Conservation (phyloP, 495 filamentous ascomycete genomes). For the Eremomyces bilateralis region DNA sequence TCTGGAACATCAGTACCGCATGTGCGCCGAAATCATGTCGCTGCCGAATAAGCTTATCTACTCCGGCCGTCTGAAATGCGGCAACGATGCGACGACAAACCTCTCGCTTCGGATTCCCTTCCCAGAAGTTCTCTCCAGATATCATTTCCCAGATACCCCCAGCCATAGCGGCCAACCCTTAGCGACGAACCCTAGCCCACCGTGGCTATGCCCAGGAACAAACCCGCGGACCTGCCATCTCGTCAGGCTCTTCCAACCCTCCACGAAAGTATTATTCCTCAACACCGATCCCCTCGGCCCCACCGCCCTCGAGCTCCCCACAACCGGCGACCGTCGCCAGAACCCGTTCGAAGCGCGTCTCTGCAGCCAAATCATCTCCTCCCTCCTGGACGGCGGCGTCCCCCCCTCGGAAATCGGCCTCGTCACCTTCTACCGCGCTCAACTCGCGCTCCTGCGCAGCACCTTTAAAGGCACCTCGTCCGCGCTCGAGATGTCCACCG, state of each 20-base stretch:
- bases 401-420: conserved; percentile 66
- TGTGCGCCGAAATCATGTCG: conserved; percentile 91
- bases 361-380: conserved; percentile 53
- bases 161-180: not conserved
- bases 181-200: not conserved
- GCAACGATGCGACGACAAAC: conserved; percentile 48
- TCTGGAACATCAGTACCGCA: conserved; percentile 89
- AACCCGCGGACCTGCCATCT: conserved; percentile 80
- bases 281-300: conserved; percentile 63
- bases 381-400: conserved; percentile 53
- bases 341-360: conserved; percentile 63
- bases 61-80: conserved; percentile 69
- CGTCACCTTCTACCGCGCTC: conserved; percentile 93
- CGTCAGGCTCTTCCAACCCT: conserved; percentile 46
- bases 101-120: conserved; percentile 32
- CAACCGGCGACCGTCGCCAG: conserved; percentile 65
- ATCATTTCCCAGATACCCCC: conserved; percentile 16
- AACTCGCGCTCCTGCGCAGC: conserved; percentile 40
- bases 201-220: no score
- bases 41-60: conserved; percentile 90
- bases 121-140: conserved; percentile 28
- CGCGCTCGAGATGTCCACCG: conserved; percentile 76
- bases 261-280: conserved; percentile 54
- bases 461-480: conserved; percentile 4
- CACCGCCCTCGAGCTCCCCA: conserved; percentile 35